Percentiles rank a stretch among this genome's conserved stretches.
Conservation (phyloP, 306 rosid genomes). For the Pueraria montana region DNA sequence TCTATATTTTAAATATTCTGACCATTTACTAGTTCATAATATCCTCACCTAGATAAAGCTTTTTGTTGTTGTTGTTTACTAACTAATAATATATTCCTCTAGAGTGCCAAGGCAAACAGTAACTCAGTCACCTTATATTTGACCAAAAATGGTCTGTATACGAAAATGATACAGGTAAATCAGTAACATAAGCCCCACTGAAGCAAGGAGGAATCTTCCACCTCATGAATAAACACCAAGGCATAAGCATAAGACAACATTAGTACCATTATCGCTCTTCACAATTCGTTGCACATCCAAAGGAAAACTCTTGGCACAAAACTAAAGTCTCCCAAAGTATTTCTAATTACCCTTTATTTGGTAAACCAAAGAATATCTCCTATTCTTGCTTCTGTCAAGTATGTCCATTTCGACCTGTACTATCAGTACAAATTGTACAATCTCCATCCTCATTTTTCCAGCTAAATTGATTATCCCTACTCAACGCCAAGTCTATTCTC, state of each 20-base stretch:
- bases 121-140: conserved; percentile 37
- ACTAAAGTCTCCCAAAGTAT: conserved; percentile 30
- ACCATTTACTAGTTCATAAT: conserved; percentile 12
- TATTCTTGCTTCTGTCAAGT: conserved; percentile 27
- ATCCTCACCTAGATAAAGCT: background rate
- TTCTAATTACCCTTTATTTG: background rate
- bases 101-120: conserved; percentile 35
- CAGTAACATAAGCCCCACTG: conserved; percentile 21
- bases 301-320: conserved; percentile 27
- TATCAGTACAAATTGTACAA: background rate
- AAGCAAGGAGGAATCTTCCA: conserved; percentile 25
- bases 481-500: conserved; percentile 26
- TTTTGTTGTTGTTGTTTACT: conserved; percentile 4
- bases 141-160: conserved; percentile 21
- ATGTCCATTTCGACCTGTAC: conserved; percentile 15
- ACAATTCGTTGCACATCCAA: conserved; percentile 13
- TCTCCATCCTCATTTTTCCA: conserved; percentile 34
- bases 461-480: conserved; percentile 27
- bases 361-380: conserved; percentile 2
- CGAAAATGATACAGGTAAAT: conserved; percentile 3
- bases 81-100: conserved; percentile 13
- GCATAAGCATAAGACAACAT: conserved; percentile 18
- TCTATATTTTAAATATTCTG: background rate
- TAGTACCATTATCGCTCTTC: conserved; percentile 6
- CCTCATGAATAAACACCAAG: conserved; percentile 15